phyloP scores from a whole-genome alignment of 495 filamentous ascomycete genomes.

The Amniculicola lignicola region DNA sequence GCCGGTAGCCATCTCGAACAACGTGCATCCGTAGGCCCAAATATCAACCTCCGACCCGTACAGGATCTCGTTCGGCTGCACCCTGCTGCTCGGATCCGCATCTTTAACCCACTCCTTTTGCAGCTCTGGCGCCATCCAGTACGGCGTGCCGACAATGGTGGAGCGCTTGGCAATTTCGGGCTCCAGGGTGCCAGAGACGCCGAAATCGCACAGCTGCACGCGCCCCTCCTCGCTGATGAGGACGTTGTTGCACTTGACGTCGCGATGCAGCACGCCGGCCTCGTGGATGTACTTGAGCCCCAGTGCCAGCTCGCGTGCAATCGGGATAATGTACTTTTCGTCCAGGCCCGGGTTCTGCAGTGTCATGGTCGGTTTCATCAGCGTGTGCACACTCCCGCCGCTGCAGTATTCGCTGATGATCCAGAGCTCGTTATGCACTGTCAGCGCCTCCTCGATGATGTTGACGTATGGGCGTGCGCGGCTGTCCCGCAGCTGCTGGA shows the following conservation, averaged over 20 bases:
- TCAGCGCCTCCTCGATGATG: slow-evolving; percentile 78
- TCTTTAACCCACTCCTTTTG: slow-evolving; percentile 34
- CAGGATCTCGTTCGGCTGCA: slow-evolving; percentile 38
- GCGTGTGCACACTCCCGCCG: slow-evolving; percentile 88
- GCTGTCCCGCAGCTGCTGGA: slow-evolving; percentile 78
- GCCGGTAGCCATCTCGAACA: slow-evolving; percentile 89
- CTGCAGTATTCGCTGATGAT: slow-evolving; percentile 94
- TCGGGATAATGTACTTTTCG: slow-evolving; percentile 86
- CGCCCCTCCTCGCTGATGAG: slow-evolving; percentile 82
- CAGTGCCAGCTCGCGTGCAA: slow-evolving; percentile 80
- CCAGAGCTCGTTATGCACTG: slow-evolving; percentile 87
- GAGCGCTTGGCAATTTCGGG: slow-evolving; percentile 79
- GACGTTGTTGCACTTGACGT: slow-evolving; percentile 94
- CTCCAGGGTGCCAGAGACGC: slow-evolving; percentile 84
- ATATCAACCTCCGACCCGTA: slow-evolving; percentile 78
- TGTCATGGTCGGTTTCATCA: slow-evolving; percentile 52
- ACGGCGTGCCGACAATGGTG: slow-evolving; percentile 89
- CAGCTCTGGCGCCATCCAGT: slow-evolving; percentile 93
- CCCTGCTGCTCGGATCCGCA: slow-evolving; percentile 13
- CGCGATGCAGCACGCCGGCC: slow-evolving; percentile 89
- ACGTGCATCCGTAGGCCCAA: slow-evolving; percentile 90
- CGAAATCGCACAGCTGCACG: slow-evolving; percentile 93
- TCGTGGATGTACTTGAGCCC: slow-evolving; percentile 85
- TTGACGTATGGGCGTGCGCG: slow-evolving; percentile 84
- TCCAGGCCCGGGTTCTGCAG: slow-evolving; percentile 52